Conservation (phyloP, 345 rosid species). For the Carallia pectinifolia region DNA sequence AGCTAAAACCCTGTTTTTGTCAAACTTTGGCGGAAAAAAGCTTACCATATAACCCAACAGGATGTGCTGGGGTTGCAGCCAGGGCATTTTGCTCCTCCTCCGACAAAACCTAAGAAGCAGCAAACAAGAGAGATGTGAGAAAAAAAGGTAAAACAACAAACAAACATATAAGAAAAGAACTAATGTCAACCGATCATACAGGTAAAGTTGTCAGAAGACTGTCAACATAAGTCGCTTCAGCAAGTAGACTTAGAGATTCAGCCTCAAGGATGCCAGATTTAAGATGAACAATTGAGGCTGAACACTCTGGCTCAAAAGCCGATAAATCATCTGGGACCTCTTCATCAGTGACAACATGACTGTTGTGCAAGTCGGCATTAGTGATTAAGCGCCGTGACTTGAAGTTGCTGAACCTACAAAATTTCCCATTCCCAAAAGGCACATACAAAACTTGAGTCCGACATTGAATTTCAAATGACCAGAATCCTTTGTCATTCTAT, state of each 20-base stretch:
- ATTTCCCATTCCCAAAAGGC: not conserved
- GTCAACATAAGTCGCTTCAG: slow-evolving; percentile 57
- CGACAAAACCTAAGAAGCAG: slow-evolving; percentile 60
- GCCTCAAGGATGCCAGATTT: slow-evolving; percentile 53
- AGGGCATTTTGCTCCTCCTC: slow-evolving; percentile 85
- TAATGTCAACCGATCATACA: slow-evolving; percentile 37
- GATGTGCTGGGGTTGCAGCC: slow-evolving; percentile 94
- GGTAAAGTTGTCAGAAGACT: slow-evolving; percentile 71
- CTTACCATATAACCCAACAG: slow-evolving; percentile 79
- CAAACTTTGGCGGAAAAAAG: not conserved
- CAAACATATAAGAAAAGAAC: not conserved
- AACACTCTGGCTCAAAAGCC: slow-evolving; percentile 34
- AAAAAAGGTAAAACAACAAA: not conserved
- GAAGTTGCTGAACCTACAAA: slow-evolving; percentile 48
- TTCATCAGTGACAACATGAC: slow-evolving; percentile 45
- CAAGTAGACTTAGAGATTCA: slow-evolving; percentile 63
- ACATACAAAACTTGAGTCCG: not conserved
- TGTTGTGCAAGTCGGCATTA: slow-evolving; percentile 52
- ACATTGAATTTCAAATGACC: not conserved
- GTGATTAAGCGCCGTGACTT: slow-evolving; percentile 56
- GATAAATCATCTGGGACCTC: slow-evolving; percentile 44
- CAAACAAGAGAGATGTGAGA: slow-evolving; percentile 13
- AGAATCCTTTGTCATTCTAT: not conserved
- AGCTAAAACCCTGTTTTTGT: not conserved
- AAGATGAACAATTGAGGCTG: slow-evolving; percentile 65